Conservation (phyloP, 768 basidiomycete species). For the Trametes sanguinea region DNA sequence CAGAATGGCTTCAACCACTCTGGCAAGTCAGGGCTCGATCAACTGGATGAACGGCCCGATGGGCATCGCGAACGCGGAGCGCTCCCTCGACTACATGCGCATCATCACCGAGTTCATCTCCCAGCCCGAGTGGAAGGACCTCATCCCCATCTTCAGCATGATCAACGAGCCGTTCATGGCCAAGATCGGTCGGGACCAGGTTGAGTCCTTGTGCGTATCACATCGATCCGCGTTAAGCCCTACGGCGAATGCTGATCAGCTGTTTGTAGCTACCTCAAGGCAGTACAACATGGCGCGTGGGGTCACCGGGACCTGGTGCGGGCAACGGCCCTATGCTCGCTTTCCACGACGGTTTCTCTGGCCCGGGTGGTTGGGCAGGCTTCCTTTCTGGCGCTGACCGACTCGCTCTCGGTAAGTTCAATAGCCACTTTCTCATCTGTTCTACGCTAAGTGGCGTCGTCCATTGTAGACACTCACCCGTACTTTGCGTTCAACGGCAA, state of each 20-base stretch:
- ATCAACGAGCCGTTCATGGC: slow-evolving; percentile 60
- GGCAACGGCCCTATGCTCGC: slow-evolving; percentile 61
- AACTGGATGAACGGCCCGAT: slow-evolving; percentile 72
- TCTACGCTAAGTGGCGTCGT: neutral
- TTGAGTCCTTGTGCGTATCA: slow-evolving; percentile 56
- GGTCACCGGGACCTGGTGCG: slow-evolving; percentile 72
- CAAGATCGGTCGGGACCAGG: slow-evolving; percentile 52
- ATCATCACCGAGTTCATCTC: slow-evolving; percentile 79
- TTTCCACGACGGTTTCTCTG: slow-evolving; percentile 57
- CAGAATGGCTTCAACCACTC: slow-evolving; percentile 73
- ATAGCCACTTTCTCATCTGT: no score
- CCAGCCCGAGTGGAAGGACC: slow-evolving; percentile 66
- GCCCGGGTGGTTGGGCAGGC: slow-evolving; percentile 42
- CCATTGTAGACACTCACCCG: slow-evolving; percentile 39
- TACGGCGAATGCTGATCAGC: slow-evolving; percentile 32
- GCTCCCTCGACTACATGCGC: slow-evolving; percentile 75
- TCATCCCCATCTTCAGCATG: slow-evolving; percentile 63
- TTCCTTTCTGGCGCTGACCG: slow-evolving; percentile 43
- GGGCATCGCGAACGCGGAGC: slow-evolving; percentile 85
- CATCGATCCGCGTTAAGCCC: slow-evolving; percentile 26
- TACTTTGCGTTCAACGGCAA: slow-evolving; percentile 44
- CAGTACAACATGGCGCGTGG: slow-evolving; percentile 65
- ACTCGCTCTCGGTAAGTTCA: slow-evolving; percentile 42
- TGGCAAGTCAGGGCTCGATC: slow-evolving; percentile 58
- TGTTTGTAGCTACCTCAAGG: slow-evolving; percentile 51